phyloP scores from a whole-genome alignment of 768 basidiomycete species.

The Phylloporus arenicola region DNA sequence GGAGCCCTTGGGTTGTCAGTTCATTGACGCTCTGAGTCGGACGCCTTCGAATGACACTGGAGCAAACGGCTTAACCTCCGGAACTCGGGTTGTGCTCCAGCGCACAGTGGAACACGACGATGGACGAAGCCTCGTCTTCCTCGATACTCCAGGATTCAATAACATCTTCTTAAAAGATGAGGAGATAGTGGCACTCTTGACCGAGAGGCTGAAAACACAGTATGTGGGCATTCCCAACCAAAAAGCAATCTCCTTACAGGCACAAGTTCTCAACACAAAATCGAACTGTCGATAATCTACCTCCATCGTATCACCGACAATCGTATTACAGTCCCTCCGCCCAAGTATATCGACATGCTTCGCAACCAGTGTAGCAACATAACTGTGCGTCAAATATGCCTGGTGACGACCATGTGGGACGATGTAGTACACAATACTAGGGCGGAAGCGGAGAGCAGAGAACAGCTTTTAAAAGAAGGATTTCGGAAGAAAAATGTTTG shows the following conservation, averaged over 20 bases:
- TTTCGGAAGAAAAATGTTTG: background rate
- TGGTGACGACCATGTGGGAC: constrained; percentile 12
- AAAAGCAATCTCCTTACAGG: background rate
- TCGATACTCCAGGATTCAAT: constrained; percentile 9
- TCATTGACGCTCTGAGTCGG: constrained; percentile 3
- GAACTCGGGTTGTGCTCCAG: background rate
- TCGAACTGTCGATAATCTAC: constrained; percentile 3
- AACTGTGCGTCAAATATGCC: background rate
- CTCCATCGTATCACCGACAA: constrained; percentile 6
- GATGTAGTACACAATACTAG: background rate
- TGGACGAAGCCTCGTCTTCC: background rate
- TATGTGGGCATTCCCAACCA: background rate
- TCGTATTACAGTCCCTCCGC: background rate
- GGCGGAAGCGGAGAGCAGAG: background rate
- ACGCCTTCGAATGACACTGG: background rate
- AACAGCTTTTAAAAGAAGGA: background rate
- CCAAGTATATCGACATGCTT: constrained; percentile 1
- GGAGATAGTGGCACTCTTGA: constrained; percentile 1
- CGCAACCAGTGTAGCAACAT: background rate
- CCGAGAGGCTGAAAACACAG: background rate
- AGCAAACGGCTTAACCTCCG: background rate
- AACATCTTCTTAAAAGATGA: background rate
- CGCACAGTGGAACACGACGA: constrained; percentile 1
- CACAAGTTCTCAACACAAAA: background rate
- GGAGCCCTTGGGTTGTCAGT: background rate